Percentiles rank a stretch among this genome's conserved stretches.
phyloP scores from a whole-genome alignment of 805 yeast genomes.

The Candida silvicultrix region DNA sequence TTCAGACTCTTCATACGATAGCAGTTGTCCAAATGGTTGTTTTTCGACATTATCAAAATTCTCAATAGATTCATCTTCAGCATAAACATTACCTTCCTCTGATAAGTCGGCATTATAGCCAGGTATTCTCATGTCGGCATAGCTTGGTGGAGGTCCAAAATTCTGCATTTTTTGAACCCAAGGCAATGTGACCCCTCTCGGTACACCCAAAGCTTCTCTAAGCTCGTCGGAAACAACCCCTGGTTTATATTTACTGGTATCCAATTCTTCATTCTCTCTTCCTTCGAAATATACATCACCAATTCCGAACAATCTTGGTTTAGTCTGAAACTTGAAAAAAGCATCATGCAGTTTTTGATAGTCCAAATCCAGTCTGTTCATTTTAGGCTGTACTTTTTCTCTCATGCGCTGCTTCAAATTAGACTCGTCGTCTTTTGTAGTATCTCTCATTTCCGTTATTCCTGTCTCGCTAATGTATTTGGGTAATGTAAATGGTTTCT shows the following conservation, averaged over 20 bases:
- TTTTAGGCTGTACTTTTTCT: constrained; percentile 82
- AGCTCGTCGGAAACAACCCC: constrained; percentile 61
- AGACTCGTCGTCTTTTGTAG: constrained; percentile 41
- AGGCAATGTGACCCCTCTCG: constrained; percentile 47
- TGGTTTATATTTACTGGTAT: constrained; percentile 44
- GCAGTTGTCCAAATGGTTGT: constrained; percentile 26
- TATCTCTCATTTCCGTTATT: constrained; percentile 77
- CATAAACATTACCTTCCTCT: constrained; percentile 29
- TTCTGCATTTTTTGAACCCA: constrained; percentile 70
- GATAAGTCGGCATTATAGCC: constrained; percentile 39
- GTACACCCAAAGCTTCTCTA: constrained; percentile 64
- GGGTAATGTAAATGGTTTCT: constrained; percentile 72
- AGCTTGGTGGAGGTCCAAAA: constrained; percentile 81
- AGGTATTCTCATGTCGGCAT: constrained; percentile 57
- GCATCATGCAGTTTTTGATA: constrained; percentile 79
- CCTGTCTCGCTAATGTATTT: constrained; percentile 76
- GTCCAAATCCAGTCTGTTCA: constrained; percentile 83
- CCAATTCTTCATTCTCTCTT: constrained; percentile 45
- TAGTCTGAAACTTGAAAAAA: constrained; percentile 73
- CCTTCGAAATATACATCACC: constrained; percentile 85
- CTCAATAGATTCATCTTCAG: constrained; percentile 16
- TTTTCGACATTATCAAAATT: constrained; percentile 8
- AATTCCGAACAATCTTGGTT: constrained; percentile 58
- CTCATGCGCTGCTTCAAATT: constrained; percentile 67
- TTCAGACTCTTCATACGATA: constrained; percentile 20